A percentile compares a stretch with the other conserved stretches of the same genome.
phyloP scores from a whole-genome alignment of 371 early-diverging fungal species.

The Mucor lusitanicus region DNA sequence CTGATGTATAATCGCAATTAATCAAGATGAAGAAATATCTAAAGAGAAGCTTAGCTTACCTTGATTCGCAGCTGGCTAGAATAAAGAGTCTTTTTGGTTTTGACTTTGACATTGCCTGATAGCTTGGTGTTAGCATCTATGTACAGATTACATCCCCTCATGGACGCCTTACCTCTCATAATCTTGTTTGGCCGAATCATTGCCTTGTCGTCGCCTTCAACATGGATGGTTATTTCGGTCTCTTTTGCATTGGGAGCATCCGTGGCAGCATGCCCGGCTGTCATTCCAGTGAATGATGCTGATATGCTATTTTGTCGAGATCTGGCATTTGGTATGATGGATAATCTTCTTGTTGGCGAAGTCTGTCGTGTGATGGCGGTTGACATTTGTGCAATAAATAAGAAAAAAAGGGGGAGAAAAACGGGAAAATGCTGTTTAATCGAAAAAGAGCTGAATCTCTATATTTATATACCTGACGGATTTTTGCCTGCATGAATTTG shows the following conservation, averaged over 20 bases:
- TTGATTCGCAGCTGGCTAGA: neutral
- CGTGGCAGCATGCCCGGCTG: neutral
- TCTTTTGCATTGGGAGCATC: neutral
- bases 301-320: neutral
- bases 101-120: neutral
- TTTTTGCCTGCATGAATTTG: neutral
- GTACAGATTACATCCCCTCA: too few species aligned
- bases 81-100: neutral
- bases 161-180: conserved; percentile 27
- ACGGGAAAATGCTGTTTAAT: neutral
- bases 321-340: neutral
- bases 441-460: neutral
- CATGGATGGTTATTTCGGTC: neutral
- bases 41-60: neutral
- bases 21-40: neutral
- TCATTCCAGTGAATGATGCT: neutral
- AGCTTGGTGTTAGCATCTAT: neutral
- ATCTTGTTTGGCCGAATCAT: conserved; percentile 33
- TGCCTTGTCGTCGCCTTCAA: neutral
- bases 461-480: neutral
- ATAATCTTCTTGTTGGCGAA: neutral
- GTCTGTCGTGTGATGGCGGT: neutral
- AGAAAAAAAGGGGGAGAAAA: neutral
- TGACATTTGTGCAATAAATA: neutral
- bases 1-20: neutral